These are phyloP conservation scores for Claviceps sp. DNA, from an alignment of 2,329 filamentous ascomycete species.

Conservation along the genomic window DNA sequence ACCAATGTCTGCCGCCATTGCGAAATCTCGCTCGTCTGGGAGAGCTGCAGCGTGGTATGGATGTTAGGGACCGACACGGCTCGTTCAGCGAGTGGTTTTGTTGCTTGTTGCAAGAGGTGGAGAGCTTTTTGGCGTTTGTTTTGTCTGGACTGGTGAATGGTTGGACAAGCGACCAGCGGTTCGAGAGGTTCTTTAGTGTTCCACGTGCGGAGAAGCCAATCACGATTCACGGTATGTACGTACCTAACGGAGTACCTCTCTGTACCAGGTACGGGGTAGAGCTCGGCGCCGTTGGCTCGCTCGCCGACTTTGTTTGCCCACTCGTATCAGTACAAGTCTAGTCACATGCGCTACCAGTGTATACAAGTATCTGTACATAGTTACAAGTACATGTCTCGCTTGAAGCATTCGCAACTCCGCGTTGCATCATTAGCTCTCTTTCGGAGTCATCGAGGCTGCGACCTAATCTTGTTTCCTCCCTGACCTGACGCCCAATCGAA, in stretches of 20 bases:
- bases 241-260: no score
- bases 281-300: no score
- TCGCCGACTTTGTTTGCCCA: no score
- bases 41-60: slow-evolving; percentile 9
- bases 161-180: not conserved
- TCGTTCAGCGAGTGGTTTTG: slow-evolving; percentile 2
- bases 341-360: accelerated
- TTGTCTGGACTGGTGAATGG: not conserved
- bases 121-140: slow-evolving; percentile 5
- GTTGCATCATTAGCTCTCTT: slow-evolving; percentile 2
- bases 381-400: not conserved
- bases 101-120: slow-evolving; percentile 8
- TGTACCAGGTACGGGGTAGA: no score
- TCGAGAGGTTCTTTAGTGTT: not conserved
- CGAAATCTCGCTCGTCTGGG: slow-evolving; percentile 14
- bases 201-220: no score
- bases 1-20: slow-evolving; percentile 44
- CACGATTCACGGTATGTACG: no score
- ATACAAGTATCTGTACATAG: not conserved
- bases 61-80: not conserved
- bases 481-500: not conserved
- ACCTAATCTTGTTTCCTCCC: not conserved
- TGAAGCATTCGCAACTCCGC: not conserved
- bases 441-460: not conserved
- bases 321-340: no score